Conservation (phyloP, 2,329 filamentous ascomycete genomes). For the Drechslerella coelobrocha region DNA sequence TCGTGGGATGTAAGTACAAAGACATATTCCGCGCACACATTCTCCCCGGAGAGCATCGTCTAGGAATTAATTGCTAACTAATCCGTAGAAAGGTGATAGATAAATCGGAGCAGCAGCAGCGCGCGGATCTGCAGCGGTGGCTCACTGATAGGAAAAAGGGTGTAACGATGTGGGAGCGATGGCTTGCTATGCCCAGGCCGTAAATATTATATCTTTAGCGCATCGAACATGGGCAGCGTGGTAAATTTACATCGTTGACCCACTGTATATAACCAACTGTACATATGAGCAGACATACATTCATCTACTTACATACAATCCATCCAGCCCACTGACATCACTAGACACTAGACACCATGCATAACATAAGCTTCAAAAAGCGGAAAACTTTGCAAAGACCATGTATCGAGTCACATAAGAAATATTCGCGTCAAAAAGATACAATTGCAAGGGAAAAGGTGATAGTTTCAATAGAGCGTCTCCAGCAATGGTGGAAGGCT, state of each 20-base stretch:
- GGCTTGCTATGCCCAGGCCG: constrained; percentile 26
- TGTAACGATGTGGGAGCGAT: constrained; percentile 38
- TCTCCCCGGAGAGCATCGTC: neutral
- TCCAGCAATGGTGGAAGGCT: constrained; percentile 11
- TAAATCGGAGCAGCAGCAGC: constrained; percentile 17
- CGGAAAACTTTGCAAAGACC: too few species aligned
- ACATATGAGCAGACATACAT: too few species aligned
- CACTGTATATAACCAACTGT: neutral
- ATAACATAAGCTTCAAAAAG: constrained; percentile 8
- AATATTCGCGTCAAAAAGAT: too few species aligned
- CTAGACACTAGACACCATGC: too few species aligned
- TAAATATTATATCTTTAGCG: neutral
- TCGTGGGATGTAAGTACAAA: constrained; percentile 67
- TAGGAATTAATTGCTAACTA: neutral
- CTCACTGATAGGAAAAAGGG: constrained; percentile 40
- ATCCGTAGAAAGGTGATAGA: constrained; percentile 16
- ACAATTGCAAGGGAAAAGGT: neutral
- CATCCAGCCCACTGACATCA: too few species aligned
- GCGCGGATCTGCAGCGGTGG: constrained; percentile 37
- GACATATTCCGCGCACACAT: neutral
- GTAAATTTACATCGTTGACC: neutral
- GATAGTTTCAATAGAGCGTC: constrained; percentile 24
- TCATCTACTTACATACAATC: too few species aligned
- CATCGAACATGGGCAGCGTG: too few species aligned
- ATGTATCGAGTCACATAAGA: too few species aligned